Percentiles rank a stretch among this genome's conserved stretches.
Conservation (phyloP, 805 yeast species). For the Candida dajiaensis region DNA sequence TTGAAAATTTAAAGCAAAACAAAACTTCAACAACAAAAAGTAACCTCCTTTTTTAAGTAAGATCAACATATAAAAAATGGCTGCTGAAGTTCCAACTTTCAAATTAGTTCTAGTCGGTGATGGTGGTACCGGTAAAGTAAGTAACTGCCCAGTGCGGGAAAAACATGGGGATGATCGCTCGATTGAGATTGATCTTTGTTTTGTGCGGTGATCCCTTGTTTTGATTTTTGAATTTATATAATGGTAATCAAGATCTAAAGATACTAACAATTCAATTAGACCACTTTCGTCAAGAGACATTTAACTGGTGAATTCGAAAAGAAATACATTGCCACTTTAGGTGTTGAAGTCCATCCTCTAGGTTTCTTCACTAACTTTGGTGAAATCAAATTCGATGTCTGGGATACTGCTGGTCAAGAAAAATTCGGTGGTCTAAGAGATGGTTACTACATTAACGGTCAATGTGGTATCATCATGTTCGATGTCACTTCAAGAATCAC, state of each 20-base stretch:
- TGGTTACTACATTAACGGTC: conserved; percentile 99
- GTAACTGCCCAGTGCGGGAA: too few relatives aligned
- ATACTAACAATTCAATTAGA: conserved; percentile 34
- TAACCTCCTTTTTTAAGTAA: too few relatives aligned
- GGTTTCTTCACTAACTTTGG: conserved; percentile 98
- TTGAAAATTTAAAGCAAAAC: neutral
- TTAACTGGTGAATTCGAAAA: conserved; percentile 99
- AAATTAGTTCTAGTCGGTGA: conserved; percentile 99
- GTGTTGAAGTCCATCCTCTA: conserved; percentile 99
- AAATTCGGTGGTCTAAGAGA: conserved; percentile 99
- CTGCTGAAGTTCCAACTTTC: conserved; percentile 86
- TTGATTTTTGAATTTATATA: neutral
- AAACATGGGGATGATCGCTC: too few relatives aligned
- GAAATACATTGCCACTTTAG: conserved; percentile 97
- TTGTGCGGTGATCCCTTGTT: conserved; percentile 1
- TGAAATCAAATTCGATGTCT: conserved; percentile 97
- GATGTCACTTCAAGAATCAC: conserved; percentile 99
- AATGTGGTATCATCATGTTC: conserved; percentile 99
- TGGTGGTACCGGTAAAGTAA: conserved; percentile 98
- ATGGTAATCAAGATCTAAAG: neutral
- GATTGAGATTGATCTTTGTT: too few relatives aligned
- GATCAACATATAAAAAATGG: conserved; percentile 33
- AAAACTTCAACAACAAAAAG: neutral
- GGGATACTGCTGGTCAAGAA: conserved; percentile 99
- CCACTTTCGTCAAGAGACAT: conserved; percentile 99